These are phyloP conservation scores for Yamadazyma tumulicola DNA, from an alignment of 805 yeast genomes.

Conservation along the genomic window DNA sequence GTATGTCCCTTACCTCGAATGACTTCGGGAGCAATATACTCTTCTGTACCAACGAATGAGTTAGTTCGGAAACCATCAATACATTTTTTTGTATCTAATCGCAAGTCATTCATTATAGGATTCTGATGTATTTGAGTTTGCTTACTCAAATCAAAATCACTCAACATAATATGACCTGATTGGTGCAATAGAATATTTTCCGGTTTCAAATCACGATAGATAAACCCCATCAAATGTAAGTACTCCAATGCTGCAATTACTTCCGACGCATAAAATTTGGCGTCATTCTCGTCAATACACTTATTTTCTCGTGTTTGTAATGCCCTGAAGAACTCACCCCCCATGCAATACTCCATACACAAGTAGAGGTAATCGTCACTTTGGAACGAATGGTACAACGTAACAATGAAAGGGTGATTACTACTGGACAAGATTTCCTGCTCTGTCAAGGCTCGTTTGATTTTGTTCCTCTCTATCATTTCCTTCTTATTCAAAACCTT, in stretches of 20 bases:
- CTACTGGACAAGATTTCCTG: constrained; percentile 94
- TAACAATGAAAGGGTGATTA: constrained; percentile 95
- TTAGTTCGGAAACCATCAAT: constrained; percentile 95
- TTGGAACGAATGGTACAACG: constrained; percentile 94
- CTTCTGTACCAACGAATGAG: constrained; percentile 98
- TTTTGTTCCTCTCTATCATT: constrained; percentile 92
- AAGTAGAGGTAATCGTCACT: constrained; percentile 85
- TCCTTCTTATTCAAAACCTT: constrained; percentile 86
- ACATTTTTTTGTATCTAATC: constrained; percentile 89
- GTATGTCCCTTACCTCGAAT: constrained; percentile 97
- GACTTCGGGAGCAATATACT: constrained; percentile 97
- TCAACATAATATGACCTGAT: constrained; percentile 96
- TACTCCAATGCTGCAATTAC: constrained; percentile 97
- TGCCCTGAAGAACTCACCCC: constrained; percentile 97
- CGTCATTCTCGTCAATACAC: constrained; percentile 83
- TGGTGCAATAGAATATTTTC: constrained; percentile 93
- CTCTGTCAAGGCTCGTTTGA: constrained; percentile 92
- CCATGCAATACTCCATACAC: constrained; percentile 99
- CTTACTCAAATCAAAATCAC: constrained; percentile 93
- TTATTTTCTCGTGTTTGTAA: constrained; percentile 85
- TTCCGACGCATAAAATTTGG: constrained; percentile 92
- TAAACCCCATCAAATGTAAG: constrained; percentile 93
- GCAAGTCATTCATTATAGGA: constrained; percentile 64
- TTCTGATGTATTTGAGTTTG: constrained; percentile 74
- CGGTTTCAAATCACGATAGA: constrained; percentile 94